Evolutionary conservation across 495 filamentous ascomycete species (phyloP).

Genomic region (Neurospora hispaniola): DNA sequence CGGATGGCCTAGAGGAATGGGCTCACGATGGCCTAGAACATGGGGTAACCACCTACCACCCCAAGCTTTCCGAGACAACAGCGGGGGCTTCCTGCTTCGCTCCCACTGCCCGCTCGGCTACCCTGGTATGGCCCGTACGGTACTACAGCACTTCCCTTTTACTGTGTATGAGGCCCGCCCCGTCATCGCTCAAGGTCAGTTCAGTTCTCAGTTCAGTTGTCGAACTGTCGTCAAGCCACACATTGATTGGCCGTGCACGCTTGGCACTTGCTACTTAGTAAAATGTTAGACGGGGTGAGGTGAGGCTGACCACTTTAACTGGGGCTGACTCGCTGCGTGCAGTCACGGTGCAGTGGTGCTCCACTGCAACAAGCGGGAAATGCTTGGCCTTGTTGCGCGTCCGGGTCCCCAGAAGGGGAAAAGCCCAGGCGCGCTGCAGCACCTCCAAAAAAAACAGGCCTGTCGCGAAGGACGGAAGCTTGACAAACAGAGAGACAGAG

Average conservation of each 20-base stretch:
- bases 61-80: not conserved
- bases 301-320: not conserved
- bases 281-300: not conserved
- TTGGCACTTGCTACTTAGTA: not conserved
- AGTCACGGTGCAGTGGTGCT: not conserved
- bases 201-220: no score
- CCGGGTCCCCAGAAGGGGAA: not conserved
- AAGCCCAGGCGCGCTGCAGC: slow-evolving; percentile 13
- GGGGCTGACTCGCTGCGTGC: not conserved
- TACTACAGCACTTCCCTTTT: not conserved
- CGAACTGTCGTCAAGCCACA: not conserved
- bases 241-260: not conserved
- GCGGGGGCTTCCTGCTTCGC: no score
- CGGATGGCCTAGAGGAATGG: not conserved
- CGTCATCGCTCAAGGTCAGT: not conserved
- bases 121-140: no score
- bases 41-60: not conserved
- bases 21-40: not conserved
- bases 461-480: not conserved
- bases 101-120: no score
- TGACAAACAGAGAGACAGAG: not conserved
- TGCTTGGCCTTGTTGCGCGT: not conserved
- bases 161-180: not conserved
- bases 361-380: not conserved
- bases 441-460: slow-evolving; percentile 16